These are phyloP conservation scores for Chrysanthemum seticuspe DNA, from an alignment of 129 eudicot genomes.

Conservation along the genomic window DNA sequence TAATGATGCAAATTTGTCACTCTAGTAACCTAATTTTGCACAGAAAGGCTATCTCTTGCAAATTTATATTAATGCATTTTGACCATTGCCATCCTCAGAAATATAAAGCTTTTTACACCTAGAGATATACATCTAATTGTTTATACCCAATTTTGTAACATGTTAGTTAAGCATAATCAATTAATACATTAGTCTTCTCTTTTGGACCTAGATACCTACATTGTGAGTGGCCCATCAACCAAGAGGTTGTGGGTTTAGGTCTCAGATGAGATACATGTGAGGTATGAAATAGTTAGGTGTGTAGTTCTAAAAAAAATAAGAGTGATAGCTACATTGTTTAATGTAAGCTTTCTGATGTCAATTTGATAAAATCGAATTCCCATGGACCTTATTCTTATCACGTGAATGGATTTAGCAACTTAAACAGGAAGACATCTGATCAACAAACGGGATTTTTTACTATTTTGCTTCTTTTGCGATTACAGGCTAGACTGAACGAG, in stretches of 20 bases:
- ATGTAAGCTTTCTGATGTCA: neutral
- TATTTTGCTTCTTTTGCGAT: slow-evolving; percentile 1
- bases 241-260: no score
- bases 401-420: neutral
- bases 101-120: neutral
- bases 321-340: no score
- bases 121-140: neutral
- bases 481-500: slow-evolving; percentile 85
- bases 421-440: slow-evolving; percentile 4
- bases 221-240: neutral
- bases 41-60: neutral
- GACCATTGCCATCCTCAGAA: neutral
- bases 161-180: neutral
- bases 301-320: no score
- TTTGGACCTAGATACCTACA: neutral
- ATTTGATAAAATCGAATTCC: neutral
- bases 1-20: slow-evolving; percentile 5
- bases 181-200: neutral
- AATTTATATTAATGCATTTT: slow-evolving; percentile 1
- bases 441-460: neutral
- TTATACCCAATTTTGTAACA: neutral
- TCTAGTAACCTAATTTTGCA: neutral
- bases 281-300: no score
- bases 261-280: no score
- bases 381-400: neutral